Conservation (phyloP, 257 asterid species). For the Misopates orontium region DNA sequence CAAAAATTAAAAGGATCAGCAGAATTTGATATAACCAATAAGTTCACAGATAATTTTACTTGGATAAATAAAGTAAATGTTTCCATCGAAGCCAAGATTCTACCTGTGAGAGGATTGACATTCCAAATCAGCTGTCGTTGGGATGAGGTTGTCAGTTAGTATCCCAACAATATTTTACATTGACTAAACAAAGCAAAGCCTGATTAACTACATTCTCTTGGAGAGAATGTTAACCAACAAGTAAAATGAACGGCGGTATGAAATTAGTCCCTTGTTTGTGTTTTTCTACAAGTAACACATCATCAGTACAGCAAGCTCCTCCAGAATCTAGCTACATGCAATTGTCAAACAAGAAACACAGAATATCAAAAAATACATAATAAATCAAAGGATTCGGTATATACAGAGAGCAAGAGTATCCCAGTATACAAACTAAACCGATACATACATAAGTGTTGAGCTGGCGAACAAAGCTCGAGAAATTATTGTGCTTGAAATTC, state of each 20-base stretch:
- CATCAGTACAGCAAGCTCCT: neutral
- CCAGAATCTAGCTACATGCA: constrained; percentile 24
- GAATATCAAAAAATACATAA: constrained; percentile 30
- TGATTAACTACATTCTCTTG: too few relatives aligned
- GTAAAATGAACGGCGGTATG: neutral
- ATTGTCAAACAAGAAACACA: constrained; percentile 26
- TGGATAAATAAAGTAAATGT: constrained; percentile 4
- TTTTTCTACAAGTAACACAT: constrained; percentile 16
- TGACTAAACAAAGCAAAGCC: too few relatives aligned
- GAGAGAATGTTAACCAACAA: neutral
- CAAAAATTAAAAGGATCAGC: constrained; percentile 30
- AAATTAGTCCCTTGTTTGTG: constrained; percentile 11
- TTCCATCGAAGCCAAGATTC: constrained; percentile 41
- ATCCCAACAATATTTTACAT: constrained; percentile 35
- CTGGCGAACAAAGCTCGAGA: constrained; percentile 95
- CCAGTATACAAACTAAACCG: constrained; percentile 30
- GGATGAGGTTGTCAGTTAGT: constrained; percentile 32
- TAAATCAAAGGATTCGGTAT: too few relatives aligned
- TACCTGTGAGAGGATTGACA: constrained; percentile 60
- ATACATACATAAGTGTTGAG: constrained; percentile 94
- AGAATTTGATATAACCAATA: constrained; percentile 19
- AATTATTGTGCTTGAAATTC: constrained; percentile 89
- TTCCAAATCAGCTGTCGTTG: constrained; percentile 43
- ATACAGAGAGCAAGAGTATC: constrained; percentile 10
- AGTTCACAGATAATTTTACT: constrained; percentile 15